A percentile compares a stretch with the other conserved stretches of the same genome.
phyloP scores from a whole-genome alignment of 1,284 basidiomycete genomes.

The Tausonia pullulans region DNA sequence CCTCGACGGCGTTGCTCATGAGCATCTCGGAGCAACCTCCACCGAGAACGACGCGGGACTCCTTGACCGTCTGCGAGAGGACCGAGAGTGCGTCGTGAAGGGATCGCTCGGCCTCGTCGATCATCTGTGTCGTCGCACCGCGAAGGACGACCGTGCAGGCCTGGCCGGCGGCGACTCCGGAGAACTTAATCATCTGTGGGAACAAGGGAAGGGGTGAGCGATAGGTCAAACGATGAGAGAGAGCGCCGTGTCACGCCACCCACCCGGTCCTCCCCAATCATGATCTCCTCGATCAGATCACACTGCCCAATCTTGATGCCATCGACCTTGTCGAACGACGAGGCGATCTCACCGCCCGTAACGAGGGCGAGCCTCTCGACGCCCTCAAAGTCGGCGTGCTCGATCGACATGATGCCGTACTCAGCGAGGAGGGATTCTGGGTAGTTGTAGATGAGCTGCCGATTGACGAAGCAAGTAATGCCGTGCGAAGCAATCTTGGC shows the following conservation, averaged over 20 bases:
- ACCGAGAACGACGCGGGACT: slow-evolving; percentile 85
- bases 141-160: slow-evolving; percentile 98
- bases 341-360: slow-evolving; percentile 94
- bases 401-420: slow-evolving; percentile 89
- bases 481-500: slow-evolving; percentile 88
- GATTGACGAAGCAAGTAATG: slow-evolving; percentile 96
- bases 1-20: slow-evolving; percentile 91
- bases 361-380: slow-evolving; percentile 93
- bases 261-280: slow-evolving; percentile 98
- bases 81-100: slow-evolving; percentile 96
- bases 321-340: slow-evolving; percentile 89
- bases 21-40: slow-evolving; percentile 97
- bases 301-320: slow-evolving; percentile 88
- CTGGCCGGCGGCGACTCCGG: slow-evolving; percentile 92
- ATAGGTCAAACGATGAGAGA: not conserved
- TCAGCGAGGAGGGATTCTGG: slow-evolving; percentile 90
- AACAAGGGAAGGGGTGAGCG: not conserved
- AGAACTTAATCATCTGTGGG: slow-evolving; percentile 94
- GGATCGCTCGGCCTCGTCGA: slow-evolving; percentile 96
- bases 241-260: slow-evolving; percentile 19
- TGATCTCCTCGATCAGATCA: slow-evolving; percentile 94
- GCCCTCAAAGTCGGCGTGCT: slow-evolving; percentile 98
- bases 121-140: slow-evolving; percentile 95
- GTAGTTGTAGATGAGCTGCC: slow-evolving; percentile 99
- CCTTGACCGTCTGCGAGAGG: slow-evolving; percentile 93